Percentiles rank a stretch among this genome's conserved stretches.
These are phyloP conservation scores for Mikania micrantha DNA, from an alignment of 129 eudicot species.

Conservation along the genomic window DNA sequence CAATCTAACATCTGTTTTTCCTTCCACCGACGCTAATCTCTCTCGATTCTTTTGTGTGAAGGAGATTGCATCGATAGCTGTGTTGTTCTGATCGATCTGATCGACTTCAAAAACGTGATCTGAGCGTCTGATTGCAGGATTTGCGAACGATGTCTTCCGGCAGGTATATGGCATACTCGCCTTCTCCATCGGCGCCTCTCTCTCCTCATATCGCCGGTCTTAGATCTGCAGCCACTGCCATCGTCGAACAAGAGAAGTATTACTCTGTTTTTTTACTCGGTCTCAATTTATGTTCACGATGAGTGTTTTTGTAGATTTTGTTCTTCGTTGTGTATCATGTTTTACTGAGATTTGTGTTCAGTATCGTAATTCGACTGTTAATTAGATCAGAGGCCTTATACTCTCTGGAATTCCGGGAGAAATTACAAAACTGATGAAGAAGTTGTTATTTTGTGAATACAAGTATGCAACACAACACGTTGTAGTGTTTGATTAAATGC, in stretches of 20 bases:
- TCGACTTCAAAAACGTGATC: not conserved
- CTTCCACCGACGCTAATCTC: slow-evolving; percentile 35
- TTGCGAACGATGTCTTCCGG: slow-evolving; percentile 39
- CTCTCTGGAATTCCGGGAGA: not conserved
- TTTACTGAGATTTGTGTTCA: not conserved
- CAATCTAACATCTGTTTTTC: slow-evolving; percentile 17
- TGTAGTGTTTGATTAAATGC: not conserved
- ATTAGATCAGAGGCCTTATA: slow-evolving; percentile 3
- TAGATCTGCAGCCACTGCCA: slow-evolving; percentile 26
- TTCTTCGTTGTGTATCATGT: not conserved
- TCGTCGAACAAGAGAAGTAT: slow-evolving; percentile 43
- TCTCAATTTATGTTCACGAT: slow-evolving; percentile 2
- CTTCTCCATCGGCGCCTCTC: slow-evolving; percentile 52
- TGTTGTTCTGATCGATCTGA: not conserved
- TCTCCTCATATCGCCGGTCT: slow-evolving; percentile 38
- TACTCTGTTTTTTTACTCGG: not conserved
- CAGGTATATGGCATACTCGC: slow-evolving; percentile 57
- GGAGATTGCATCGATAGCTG: not conserved
- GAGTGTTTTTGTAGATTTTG: not conserved
- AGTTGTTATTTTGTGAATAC: not conserved
- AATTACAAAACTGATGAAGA: not conserved
- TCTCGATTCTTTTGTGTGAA: slow-evolving; percentile 6
- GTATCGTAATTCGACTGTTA: slow-evolving; percentile 1
- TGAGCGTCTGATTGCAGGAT: slow-evolving; percentile 13
- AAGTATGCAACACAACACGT: too few species aligned